phyloP scores from a whole-genome alignment of 441 rosid genomes.

The Gossypium trilobum region DNA sequence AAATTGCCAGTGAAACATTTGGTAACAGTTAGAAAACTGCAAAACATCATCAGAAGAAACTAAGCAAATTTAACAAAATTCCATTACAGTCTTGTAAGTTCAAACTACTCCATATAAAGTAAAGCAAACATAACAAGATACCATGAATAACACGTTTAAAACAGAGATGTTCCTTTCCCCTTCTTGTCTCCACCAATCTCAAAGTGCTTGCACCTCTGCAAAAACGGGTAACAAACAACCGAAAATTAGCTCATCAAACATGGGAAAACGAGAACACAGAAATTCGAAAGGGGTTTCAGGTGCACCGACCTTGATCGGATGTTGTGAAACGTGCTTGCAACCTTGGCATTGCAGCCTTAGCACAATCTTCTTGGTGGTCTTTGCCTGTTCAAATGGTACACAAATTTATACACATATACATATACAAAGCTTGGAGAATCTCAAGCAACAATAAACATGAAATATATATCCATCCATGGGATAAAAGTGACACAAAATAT shows the following conservation, averaged over 20 bases:
- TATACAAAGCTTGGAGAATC: background rate
- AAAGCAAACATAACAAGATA: background rate
- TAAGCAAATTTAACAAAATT: background rate
- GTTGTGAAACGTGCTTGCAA: conserved; percentile 57
- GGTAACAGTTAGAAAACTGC: background rate
- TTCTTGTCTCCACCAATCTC: conserved; percentile 59
- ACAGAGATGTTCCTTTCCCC: conserved; percentile 53
- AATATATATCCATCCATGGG: background rate
- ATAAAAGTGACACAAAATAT: background rate
- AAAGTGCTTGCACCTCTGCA: conserved; percentile 52
- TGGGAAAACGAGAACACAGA: background rate
- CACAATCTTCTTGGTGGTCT: conserved; percentile 58
- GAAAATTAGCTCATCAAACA: background rate
- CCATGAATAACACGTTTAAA: conserved; percentile 18
- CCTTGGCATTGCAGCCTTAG: conserved; percentile 54
- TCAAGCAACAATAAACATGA: background rate
- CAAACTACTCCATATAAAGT: background rate
- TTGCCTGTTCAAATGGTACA: conserved; percentile 27
- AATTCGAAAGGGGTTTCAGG: background rate
- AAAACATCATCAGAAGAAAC: background rate
- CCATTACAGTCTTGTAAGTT: background rate
- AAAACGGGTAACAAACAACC: background rate
- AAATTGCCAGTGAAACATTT: background rate
- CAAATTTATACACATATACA: background rate
- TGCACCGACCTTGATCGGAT: conserved; percentile 39